phyloP scores from a whole-genome alignment of 208 protist genomes.

The Leishmania major region DNA sequence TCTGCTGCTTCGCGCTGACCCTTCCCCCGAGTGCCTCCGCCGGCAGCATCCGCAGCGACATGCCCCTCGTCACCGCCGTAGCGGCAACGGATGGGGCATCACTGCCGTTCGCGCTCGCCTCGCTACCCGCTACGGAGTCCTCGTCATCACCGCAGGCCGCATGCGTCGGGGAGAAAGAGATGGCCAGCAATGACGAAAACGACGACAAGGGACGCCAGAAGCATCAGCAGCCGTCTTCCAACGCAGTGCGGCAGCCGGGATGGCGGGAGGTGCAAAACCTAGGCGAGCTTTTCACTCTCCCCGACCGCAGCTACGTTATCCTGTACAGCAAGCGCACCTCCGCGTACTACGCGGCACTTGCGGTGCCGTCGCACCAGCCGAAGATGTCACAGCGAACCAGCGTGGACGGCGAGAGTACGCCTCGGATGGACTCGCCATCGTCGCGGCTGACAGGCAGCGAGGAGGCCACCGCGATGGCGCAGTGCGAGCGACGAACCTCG shows the following conservation, averaged over 20 bases:
- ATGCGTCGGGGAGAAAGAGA: not conserved
- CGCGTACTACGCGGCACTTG: constrained; percentile 35
- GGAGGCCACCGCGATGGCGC: not conserved
- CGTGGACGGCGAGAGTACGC: not conserved
- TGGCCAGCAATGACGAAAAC: not conserved
- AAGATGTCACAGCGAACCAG: not conserved
- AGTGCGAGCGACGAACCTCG: not conserved
- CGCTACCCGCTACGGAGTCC: not conserved
- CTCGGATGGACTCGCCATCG: not conserved
- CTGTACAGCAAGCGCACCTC: constrained; percentile 32
- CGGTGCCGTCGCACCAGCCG: constrained; percentile 14
- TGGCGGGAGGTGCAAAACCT: constrained; percentile 23
- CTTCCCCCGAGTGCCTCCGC: not conserved
- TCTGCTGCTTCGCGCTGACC: constrained; percentile 24
- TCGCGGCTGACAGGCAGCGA: constrained; percentile 5
- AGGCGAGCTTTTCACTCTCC: constrained; percentile 24
- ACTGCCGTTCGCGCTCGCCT: not conserved
- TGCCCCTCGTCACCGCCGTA: not conserved
- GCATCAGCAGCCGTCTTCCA: constrained; percentile 1
- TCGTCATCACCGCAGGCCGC: not conserved
- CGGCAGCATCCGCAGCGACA: not conserved
- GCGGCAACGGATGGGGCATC: not conserved
- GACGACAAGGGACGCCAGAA: not conserved
- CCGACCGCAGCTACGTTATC: constrained; percentile 25
- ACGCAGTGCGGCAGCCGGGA: not conserved